Evolutionary conservation across 441 rosid species (phyloP).

Genomic region (Syzygium syzygioides): DNA sequence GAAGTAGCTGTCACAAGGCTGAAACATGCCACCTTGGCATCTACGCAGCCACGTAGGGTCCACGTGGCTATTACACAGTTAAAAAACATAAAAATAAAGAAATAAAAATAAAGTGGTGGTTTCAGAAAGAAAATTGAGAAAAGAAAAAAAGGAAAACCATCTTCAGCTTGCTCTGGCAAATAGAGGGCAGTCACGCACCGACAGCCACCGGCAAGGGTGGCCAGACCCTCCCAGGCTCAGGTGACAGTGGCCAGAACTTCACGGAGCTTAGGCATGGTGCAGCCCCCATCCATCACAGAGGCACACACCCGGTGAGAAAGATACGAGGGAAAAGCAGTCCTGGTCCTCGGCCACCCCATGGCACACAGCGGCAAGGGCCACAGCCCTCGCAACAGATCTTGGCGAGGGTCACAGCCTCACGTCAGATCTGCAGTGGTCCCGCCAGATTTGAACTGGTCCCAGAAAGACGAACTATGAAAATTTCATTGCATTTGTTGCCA

Average conservation of each 20-base stretch:
- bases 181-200: not conserved
- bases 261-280: not conserved
- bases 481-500: not conserved
- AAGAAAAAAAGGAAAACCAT: not conserved
- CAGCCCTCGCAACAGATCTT: not conserved
- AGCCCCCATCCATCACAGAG: not conserved
- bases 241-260: not conserved
- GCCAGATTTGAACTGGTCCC: not conserved
- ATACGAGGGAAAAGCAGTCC: not conserved
- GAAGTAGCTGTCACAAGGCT: not conserved
- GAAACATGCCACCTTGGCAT: not conserved
- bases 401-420: not conserved
- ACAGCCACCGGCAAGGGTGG: not conserved
- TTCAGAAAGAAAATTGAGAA: not conserved
- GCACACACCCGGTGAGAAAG: not conserved
- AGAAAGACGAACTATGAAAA: not conserved
- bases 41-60: not conserved
- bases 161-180: not conserved
- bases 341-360: fast-evolving
- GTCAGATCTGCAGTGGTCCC: not conserved
- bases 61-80: not conserved
- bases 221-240: not conserved
- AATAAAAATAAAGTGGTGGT: not conserved
- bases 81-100: not conserved
- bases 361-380: not conserved